Conservation (phyloP, 129 eudicot species). For the Escallonia herrerae region DNA sequence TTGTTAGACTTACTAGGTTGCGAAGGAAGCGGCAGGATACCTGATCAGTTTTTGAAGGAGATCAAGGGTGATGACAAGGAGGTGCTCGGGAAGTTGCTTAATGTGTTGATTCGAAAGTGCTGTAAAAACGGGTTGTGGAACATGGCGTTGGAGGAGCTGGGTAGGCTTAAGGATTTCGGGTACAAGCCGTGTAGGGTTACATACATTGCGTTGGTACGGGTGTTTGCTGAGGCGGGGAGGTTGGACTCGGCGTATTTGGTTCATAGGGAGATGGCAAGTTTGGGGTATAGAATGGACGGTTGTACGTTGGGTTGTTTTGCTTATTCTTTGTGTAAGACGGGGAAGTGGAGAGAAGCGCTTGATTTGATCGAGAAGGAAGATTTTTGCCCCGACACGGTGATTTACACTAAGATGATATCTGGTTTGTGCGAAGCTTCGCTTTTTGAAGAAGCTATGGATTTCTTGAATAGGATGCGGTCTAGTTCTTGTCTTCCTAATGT, state of each 20-base stretch:
- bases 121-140: conserved; percentile 64
- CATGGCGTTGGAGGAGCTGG: conserved; percentile 80
- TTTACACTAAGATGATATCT: conserved; percentile 73
- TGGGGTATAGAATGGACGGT: conserved; percentile 49
- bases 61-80: conserved; percentile 56
- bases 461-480: conserved; percentile 68
- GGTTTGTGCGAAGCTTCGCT: conserved; percentile 90
- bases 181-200: conserved; percentile 67
- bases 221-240: conserved; percentile 53
- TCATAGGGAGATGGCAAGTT: conserved; percentile 60
- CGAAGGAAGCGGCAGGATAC: conserved; percentile 21
- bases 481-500: conserved; percentile 71
- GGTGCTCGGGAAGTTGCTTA: conserved; percentile 64
- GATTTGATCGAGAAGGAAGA: conserved; percentile 64
- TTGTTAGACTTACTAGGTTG: conserved; percentile 53
- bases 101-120: conserved; percentile 57
- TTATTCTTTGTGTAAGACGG: conserved; percentile 55
- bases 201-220: conserved; percentile 60
- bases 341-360: conserved; percentile 73
- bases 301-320: conserved; percentile 58
- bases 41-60: conserved; percentile 40
- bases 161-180: conserved; percentile 80
- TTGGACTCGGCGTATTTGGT: conserved; percentile 53
- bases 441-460: conserved; percentile 93
- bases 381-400: conserved; percentile 50